These are phyloP conservation scores for Fusarium pseudograminearum DNA, from an alignment of 2,329 filamentous ascomycete species.

Conservation along the genomic window DNA sequence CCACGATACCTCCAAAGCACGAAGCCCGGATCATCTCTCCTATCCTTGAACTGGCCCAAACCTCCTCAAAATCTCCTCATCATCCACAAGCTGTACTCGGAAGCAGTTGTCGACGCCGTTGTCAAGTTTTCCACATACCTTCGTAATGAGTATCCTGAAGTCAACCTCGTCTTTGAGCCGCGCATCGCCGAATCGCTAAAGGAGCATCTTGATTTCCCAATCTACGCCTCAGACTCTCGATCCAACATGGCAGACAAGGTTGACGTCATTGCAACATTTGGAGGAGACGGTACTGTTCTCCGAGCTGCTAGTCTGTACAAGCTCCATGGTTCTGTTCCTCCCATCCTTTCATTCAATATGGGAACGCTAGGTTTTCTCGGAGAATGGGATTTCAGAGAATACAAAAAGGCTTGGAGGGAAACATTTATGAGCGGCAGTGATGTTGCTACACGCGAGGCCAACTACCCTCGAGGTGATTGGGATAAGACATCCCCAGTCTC, in stretches of 20 bases:
- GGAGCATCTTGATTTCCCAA: slow-evolving; percentile 75
- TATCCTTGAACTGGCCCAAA: slow-evolving; percentile 66
- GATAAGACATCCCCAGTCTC: slow-evolving; percentile 35
- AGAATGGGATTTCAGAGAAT: slow-evolving; percentile 95
- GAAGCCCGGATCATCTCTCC: slow-evolving; percentile 64
- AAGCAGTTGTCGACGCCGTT: slow-evolving; percentile 64
- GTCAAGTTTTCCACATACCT: slow-evolving; percentile 76
- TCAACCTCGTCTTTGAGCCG: slow-evolving; percentile 86
- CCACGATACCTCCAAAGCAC: slow-evolving; percentile 54
- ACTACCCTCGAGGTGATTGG: slow-evolving; percentile 51
- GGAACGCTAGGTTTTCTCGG: slow-evolving; percentile 94
- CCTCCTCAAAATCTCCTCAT: slow-evolving; percentile 69
- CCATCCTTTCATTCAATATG: slow-evolving; percentile 96
- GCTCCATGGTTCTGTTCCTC: slow-evolving; percentile 82
- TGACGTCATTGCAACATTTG: slow-evolving; percentile 89
- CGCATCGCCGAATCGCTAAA: slow-evolving; percentile 79
- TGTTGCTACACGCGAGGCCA: slow-evolving; percentile 61
- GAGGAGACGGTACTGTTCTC: slow-evolving; percentile 73
- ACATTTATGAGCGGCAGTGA: slow-evolving; percentile 83
- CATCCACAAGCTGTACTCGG: slow-evolving; percentile 69
- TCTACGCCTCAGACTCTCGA: slow-evolving; percentile 70
- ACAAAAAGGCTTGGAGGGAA: slow-evolving; percentile 91
- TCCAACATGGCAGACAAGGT: slow-evolving; percentile 79
- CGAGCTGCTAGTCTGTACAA: slow-evolving; percentile 71
- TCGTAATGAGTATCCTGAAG: slow-evolving; percentile 79